Evolutionary conservation across 371 early-diverging fungal species (phyloP).

Genomic region (Mucor mucedo): DNA sequence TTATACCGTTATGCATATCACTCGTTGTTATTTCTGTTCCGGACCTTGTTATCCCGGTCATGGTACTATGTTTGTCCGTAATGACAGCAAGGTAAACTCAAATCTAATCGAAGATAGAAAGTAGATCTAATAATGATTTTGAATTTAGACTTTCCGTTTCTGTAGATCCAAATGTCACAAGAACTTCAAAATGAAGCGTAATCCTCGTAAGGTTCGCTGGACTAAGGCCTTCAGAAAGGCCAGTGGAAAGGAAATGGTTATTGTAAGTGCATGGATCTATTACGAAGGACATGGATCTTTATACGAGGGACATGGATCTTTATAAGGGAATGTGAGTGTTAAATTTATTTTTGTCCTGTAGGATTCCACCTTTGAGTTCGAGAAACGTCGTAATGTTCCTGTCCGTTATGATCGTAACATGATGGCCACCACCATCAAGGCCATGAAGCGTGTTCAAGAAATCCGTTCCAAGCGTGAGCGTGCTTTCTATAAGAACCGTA

Average conservation of each 20-base stretch:
- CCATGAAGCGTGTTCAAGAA: conserved; percentile 95
- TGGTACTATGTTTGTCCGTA: conserved; percentile 98
- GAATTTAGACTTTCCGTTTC: conserved; percentile 87
- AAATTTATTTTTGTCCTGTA: conserved; percentile 32
- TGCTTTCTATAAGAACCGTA: conserved; percentile 87
- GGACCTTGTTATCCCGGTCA: conserved; percentile 98
- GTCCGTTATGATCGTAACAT: conserved; percentile 96
- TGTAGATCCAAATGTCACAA: conserved; percentile 99
- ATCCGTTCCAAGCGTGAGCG: conserved; percentile 91
- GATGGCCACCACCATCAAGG: conserved; percentile 94
- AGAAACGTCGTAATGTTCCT: conserved; percentile 97
- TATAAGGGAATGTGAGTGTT: neutral
- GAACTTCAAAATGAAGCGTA: conserved; percentile 99
- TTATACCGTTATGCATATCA: conserved; percentile 84
- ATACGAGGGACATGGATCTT: too few relatives aligned
- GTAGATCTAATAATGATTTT: conserved; percentile 1
- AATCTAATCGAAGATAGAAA: neutral
- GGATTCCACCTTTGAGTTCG: conserved; percentile 97
- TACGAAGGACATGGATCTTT: too few relatives aligned
- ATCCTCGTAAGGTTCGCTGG: conserved; percentile 99
- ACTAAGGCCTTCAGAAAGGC: conserved; percentile 99
- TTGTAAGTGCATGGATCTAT: conserved; percentile 61
- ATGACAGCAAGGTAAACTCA: conserved; percentile 89
- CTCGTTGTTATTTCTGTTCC: conserved; percentile 99
- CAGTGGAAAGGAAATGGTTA: conserved; percentile 98